Evolutionary conservation across 148 eudicot genomes (phyloP).

Genomic region (Linanthus parryae): DNA sequence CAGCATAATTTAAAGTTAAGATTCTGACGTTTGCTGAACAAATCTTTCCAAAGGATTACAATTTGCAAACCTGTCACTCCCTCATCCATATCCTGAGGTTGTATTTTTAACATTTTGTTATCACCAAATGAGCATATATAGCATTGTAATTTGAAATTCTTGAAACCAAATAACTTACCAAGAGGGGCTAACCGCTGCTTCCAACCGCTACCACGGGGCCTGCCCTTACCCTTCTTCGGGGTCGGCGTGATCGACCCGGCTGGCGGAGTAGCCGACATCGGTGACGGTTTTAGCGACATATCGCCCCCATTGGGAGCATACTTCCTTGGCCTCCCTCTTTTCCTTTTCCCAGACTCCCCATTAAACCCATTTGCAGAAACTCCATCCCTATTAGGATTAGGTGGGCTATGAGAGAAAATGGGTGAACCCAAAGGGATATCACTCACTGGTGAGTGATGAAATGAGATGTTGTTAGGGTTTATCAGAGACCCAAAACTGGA

Average conservation of each 20-base stretch:
- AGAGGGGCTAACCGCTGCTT: constrained; percentile 78
- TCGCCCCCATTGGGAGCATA: constrained; percentile 79
- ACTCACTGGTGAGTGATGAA: constrained; percentile 11
- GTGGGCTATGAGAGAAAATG: constrained; percentile 40
- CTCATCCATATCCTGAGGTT: too few relatives aligned
- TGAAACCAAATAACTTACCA: too few relatives aligned
- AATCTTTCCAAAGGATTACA: too few relatives aligned
- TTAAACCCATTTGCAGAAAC: constrained; percentile 42
- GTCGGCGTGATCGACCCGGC: constrained; percentile 31
- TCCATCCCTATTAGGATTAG: too few relatives aligned
- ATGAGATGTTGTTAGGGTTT: constrained; percentile 15
- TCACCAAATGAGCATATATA: too few relatives aligned
- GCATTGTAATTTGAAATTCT: too few relatives aligned
- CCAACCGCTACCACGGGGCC: constrained; percentile 95
- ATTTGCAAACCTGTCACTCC: too few relatives aligned
- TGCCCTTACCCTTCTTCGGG: constrained; percentile 51
- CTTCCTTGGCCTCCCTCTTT: constrained; percentile 95
- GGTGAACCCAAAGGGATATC: constrained; percentile 24
- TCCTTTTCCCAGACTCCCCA: constrained; percentile 68
- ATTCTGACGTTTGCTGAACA: too few relatives aligned
- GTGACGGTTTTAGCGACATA: constrained; percentile 54
- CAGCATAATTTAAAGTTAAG: too few relatives aligned
- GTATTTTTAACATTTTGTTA: too few relatives aligned
- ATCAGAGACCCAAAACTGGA: constrained; percentile 11
- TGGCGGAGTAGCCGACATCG: constrained; percentile 31